These are phyloP conservation scores for Moniliophthora roreri DNA, from an alignment of 1,284 basidiomycete species.

Conservation along the genomic window DNA sequence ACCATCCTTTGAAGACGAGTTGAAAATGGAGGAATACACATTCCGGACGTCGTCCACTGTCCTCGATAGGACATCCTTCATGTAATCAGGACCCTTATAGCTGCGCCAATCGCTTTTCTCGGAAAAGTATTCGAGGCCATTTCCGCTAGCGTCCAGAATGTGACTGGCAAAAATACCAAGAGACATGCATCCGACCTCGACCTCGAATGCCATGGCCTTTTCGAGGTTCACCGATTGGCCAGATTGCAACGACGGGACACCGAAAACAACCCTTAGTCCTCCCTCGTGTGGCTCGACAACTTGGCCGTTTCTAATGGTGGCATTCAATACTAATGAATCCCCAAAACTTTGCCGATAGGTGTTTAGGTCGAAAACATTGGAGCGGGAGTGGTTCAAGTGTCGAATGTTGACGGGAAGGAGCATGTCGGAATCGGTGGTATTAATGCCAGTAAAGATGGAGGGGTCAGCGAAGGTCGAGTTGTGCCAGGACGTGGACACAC, in stretches of 20 bases:
- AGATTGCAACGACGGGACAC: constrained; percentile 15
- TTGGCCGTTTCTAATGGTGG: constrained; percentile 16
- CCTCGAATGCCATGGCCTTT: constrained; percentile 20
- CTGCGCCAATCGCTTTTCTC: constrained; percentile 6
- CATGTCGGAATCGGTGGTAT: constrained; percentile 19
- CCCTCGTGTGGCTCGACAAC: constrained; percentile 16
- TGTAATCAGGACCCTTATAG: constrained; percentile 18
- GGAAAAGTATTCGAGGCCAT: constrained; percentile 6
- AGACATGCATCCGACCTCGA: constrained; percentile 19
- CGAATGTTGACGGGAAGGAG: constrained; percentile 18
- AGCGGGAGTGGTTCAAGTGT: not conserved
- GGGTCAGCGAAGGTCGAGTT: constrained; percentile 21
- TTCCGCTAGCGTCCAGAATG: not conserved
- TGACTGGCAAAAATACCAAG: constrained; percentile 10
- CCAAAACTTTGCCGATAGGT: constrained; percentile 15
- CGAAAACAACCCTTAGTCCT: constrained; percentile 18
- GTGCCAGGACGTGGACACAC: constrained; percentile 16
- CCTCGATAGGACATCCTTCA: constrained; percentile 13
- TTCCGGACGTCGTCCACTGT: constrained; percentile 15
- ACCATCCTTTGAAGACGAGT: not conserved
- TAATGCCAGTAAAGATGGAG: constrained; percentile 15
- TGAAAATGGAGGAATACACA: constrained; percentile 16
- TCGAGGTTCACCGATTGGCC: constrained; percentile 14
- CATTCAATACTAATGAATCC: constrained; percentile 2
- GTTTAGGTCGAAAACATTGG: constrained; percentile 16